Evolutionary conservation across 306 rosid genomes (phyloP).

Genomic region (Astragalus glycyphyllos): DNA sequence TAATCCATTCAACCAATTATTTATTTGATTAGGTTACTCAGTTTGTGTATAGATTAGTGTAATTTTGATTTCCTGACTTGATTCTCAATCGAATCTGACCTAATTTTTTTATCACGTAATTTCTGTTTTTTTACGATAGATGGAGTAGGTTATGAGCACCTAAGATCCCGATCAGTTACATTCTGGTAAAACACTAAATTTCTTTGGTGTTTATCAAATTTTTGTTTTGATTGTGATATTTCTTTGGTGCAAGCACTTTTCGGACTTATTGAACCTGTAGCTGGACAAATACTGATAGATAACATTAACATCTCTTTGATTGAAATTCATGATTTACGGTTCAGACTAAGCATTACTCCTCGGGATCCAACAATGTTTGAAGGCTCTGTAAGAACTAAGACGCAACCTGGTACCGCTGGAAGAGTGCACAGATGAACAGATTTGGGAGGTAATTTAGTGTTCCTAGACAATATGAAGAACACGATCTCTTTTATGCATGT

Average conservation of each 20-base stretch:
- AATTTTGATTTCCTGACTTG: too few relatives aligned
- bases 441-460: constrained; percentile 77
- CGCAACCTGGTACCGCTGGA: constrained; percentile 83
- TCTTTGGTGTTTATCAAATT: too few relatives aligned
- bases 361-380: constrained; percentile 97
- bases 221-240: too few relatives aligned
- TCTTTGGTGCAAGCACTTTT: too few relatives aligned
- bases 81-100: too few relatives aligned
- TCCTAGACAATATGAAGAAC: constrained; percentile 31
- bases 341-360: constrained; percentile 82
- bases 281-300: constrained; percentile 70
- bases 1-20: too few relatives aligned
- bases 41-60: too few relatives aligned
- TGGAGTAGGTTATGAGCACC: too few relatives aligned
- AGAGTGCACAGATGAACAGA: constrained; percentile 78
- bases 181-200: constrained; percentile 77
- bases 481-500: not conserved
- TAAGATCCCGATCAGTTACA: too few relatives aligned
- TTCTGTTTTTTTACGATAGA: too few relatives aligned
- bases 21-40: too few relatives aligned
- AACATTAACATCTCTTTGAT: constrained; percentile 56
- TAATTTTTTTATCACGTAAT: too few relatives aligned
- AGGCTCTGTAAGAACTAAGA: constrained; percentile 65
- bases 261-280: constrained; percentile 73
- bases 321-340: constrained; percentile 80